A percentile compares a stretch with the other conserved stretches of the same genome.
These are phyloP conservation scores for Herpetospermum pedunculosum DNA, from an alignment of 306 rosid genomes.

Conservation along the genomic window DNA sequence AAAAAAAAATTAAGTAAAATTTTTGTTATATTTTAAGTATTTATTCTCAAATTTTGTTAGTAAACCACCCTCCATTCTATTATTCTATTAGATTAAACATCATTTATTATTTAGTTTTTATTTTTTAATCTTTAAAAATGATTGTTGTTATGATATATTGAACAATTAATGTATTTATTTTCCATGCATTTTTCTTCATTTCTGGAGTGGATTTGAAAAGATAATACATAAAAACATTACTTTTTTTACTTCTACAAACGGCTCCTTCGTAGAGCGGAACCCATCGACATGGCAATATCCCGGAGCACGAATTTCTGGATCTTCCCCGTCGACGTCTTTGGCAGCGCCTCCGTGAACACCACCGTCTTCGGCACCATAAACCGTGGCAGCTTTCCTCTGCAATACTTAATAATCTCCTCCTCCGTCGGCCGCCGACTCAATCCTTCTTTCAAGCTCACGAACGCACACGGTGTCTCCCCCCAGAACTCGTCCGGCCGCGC, in stretches of 20 bases:
- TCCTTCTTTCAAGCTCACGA: slow-evolving; percentile 39
- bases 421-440: slow-evolving; percentile 23
- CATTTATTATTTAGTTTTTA: too few relatives aligned
- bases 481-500: slow-evolving; percentile 52
- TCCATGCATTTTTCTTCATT: too few relatives aligned
- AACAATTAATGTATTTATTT: too few relatives aligned
- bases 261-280: slow-evolving; percentile 16
- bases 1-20: too few relatives aligned
- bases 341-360: slow-evolving; percentile 45
- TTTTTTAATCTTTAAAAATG: too few relatives aligned
- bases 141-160: too few relatives aligned
- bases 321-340: slow-evolving; percentile 60
- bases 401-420: slow-evolving; percentile 37
- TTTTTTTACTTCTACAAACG: slow-evolving; percentile 7
- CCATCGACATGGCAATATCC: slow-evolving; percentile 39
- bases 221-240: too few relatives aligned
- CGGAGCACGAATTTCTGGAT: slow-evolving; percentile 45
- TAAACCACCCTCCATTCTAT: too few relatives aligned
- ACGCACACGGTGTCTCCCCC: slow-evolving; percentile 85
- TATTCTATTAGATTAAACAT: too few relatives aligned
- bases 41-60: too few relatives aligned
- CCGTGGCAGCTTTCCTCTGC: slow-evolving; percentile 36
- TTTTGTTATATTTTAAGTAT: too few relatives aligned
- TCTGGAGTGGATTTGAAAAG: too few relatives aligned
- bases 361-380: slow-evolving; percentile 64